These are phyloP conservation scores for Nemania bipapillata DNA, from an alignment of 2,329 filamentous ascomycete species.

Conservation along the genomic window DNA sequence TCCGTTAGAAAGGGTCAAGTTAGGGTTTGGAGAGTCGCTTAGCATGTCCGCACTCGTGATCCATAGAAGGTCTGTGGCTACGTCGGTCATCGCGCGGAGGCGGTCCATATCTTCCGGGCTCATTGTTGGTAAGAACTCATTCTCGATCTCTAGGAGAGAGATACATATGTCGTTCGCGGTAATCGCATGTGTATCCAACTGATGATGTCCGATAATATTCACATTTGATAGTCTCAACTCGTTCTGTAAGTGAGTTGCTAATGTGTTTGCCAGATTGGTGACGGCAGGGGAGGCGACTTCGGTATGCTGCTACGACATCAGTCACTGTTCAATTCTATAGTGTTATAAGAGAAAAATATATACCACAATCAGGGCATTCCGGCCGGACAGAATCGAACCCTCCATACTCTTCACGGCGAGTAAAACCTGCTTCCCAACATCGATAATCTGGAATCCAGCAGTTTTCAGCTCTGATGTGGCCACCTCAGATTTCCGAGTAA, in stretches of 20 bases:
- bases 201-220: neutral
- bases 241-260: neutral
- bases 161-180: conserved; percentile 9
- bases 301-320: neutral
- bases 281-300: neutral
- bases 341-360: neutral
- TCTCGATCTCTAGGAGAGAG: conserved; percentile 27
- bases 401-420: neutral
- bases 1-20: conserved; percentile 32
- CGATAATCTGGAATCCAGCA: neutral
- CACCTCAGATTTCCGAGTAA: neutral
- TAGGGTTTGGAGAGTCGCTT: conserved; percentile 15
- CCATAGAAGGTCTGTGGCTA: conserved; percentile 24
- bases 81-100: conserved; percentile 22
- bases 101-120: conserved; percentile 1
- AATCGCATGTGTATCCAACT: neutral
- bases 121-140: conserved; percentile 21
- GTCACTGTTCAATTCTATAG: no score
- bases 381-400: neutral
- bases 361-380: neutral
- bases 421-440: neutral
- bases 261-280: neutral
- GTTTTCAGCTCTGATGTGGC: neutral
- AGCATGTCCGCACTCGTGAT: conserved; percentile 35
- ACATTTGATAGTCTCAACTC: neutral